Evolutionary conservation across 768 basidiomycete species (phyloP), one percentile per base, ranked within the genome.

Genomic region (Sarcodon sp.): DNA sequence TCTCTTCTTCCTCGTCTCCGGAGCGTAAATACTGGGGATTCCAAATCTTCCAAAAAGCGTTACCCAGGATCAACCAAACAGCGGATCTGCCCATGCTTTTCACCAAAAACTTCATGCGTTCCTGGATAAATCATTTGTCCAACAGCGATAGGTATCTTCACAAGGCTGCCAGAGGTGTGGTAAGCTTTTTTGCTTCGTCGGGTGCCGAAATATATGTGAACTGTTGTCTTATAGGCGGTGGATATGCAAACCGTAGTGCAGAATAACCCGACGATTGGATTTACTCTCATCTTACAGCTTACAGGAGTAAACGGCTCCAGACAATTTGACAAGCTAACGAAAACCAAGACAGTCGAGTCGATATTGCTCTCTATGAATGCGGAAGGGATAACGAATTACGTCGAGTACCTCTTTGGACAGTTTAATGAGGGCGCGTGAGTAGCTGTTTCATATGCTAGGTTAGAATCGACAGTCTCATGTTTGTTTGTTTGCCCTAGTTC

Each of bases 11-110:
- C 15, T 79, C 92, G 0, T 92, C 92, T 0, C 68, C 83, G 0
- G 83, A 92, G 62, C 78, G 90, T 45, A 94, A 96, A 65, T 89
- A 84, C 58, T 93, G 89, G 85, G 94, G 92, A n/a, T 94, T 98
- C 67, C 83, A 85, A 55, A 75, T 94, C 15, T 87, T 97, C 66
- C 77, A 82, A 57, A 83, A 78, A 53, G 80, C 89, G 7, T 67
- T 96, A 37, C 73, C 76, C 12, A 79, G 80, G 35, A 73, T 88
- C 32, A 15, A 27, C 8, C 68, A 73, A 12, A 63, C 77, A 13
- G 65, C 75, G 41, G 82, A 78, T 47, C 70, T 94, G 55, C 84
- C 88, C 0, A 81, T 89, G 74, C 69, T 98, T 33, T 92, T 99
- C 62, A 93, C 88, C 15, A 84, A 83, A 57, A 92, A 96, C 61